These are phyloP conservation scores for Rubus parviflorus DNA, from an alignment of 306 rosid species.

Conservation along the genomic window DNA sequence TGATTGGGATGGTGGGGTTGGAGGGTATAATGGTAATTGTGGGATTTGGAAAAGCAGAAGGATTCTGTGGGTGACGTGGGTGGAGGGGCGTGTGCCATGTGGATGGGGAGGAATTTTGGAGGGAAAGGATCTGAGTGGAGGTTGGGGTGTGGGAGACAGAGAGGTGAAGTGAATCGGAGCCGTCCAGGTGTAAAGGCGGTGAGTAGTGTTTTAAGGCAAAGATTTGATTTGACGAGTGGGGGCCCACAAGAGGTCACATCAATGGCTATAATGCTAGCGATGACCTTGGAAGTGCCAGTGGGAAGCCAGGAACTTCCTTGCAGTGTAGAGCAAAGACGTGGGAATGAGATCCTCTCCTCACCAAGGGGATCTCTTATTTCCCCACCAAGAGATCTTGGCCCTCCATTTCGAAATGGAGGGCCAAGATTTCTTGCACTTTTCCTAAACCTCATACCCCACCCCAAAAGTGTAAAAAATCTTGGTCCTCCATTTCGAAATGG, in stretches of 20 bases:
- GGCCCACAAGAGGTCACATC: slow-evolving; percentile 33
- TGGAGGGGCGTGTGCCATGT: slow-evolving; percentile 40
- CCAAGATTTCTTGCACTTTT: too few relatives aligned
- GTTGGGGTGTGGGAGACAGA: slow-evolving; percentile 32
- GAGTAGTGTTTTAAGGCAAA: slow-evolving; percentile 6
- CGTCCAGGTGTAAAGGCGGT: slow-evolving; percentile 34
- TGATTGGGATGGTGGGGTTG: neutral
- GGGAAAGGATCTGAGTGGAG: slow-evolving; percentile 44
- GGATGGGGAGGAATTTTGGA: slow-evolving; percentile 26
- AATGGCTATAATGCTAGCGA: neutral
- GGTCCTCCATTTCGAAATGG: too few relatives aligned
- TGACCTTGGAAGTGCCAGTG: neutral
- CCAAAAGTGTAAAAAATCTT: too few relatives aligned
- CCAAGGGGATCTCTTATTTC: too few relatives aligned
- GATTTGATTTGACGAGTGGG: slow-evolving; percentile 54
- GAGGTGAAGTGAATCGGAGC: slow-evolving; percentile 17
- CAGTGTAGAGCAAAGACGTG: neutral
- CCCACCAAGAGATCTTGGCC: too few relatives aligned
- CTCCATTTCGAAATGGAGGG: too few relatives aligned
- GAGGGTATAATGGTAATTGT: neutral
- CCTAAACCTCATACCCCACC: too few relatives aligned
- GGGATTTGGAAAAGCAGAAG: neutral
- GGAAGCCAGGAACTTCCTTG: neutral
- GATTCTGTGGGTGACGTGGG: slow-evolving; percentile 26
- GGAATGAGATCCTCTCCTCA: too few relatives aligned